These are phyloP conservation scores for Suaeda aralocaspica DNA, from an alignment of 148 eudicot species.

Conservation along the genomic window DNA sequence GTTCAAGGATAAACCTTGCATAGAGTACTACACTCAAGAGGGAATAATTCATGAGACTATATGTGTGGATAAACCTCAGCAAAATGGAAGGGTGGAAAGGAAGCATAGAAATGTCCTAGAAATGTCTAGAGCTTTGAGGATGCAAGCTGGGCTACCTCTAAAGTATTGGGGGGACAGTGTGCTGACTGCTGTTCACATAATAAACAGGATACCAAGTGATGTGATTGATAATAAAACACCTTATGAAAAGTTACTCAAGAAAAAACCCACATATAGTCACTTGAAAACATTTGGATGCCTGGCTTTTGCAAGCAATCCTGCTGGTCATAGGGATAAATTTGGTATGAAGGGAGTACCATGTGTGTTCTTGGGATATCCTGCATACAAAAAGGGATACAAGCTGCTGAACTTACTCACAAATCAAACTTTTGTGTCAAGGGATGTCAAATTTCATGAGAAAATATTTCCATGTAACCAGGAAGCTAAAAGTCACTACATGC, in stretches of 20 bases:
- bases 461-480: not conserved
- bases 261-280: not conserved
- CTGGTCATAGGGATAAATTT: not conserved
- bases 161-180: slow-evolving; percentile 2
- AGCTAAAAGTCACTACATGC: not conserved
- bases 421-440: not conserved
- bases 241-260: not conserved
- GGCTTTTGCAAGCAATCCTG: not conserved
- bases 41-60: not conserved
- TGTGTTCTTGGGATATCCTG: not conserved
- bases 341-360: not conserved
- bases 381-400: not conserved
- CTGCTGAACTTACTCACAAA: no score
- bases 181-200: not conserved
- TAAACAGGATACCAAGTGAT: not conserved
- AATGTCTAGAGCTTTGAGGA: not conserved
- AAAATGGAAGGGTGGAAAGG: not conserved
- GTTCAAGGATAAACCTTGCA: not conserved
- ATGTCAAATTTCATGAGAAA: not conserved
- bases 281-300: not conserved
- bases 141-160: not conserved
- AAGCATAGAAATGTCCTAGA: not conserved
- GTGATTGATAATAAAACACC: not conserved
- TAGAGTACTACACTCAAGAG: not conserved
- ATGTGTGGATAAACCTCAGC: not conserved